phyloP scores from a whole-genome alignment of 768 basidiomycete species.

The Leucosporidium scottii region DNA sequence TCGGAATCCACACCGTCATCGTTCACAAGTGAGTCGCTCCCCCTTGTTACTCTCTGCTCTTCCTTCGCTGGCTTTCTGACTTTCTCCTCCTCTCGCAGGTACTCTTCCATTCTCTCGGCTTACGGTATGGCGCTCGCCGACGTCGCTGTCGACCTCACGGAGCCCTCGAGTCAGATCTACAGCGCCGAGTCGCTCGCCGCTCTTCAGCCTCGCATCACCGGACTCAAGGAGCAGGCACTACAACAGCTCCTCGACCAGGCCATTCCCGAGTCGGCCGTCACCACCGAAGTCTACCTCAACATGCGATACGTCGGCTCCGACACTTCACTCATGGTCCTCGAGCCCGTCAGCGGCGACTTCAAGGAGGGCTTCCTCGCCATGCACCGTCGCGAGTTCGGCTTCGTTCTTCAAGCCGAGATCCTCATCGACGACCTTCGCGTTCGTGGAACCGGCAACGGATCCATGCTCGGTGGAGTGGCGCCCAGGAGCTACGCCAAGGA shows the following conservation, averaged over 20 bases:
- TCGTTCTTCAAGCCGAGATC: slow-evolving; percentile 67
- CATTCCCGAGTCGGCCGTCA: slow-evolving; percentile 64
- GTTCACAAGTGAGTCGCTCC: slow-evolving; percentile 50
- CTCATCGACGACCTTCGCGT: slow-evolving; percentile 86
- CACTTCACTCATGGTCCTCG: slow-evolving; percentile 79
- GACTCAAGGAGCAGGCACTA: slow-evolving; percentile 57
- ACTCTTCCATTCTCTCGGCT: slow-evolving; percentile 86
- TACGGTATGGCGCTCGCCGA: slow-evolving; percentile 52
- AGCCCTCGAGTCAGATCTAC: slow-evolving; percentile 65
- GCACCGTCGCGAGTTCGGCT: slow-evolving; percentile 75
- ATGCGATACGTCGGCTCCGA: slow-evolving; percentile 75
- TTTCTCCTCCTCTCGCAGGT: slow-evolving; percentile 46
- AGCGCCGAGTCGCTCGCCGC: slow-evolving; percentile 55
- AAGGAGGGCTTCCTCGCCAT: slow-evolving; percentile 68
- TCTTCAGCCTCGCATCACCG: slow-evolving; percentile 62
- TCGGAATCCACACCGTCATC: slow-evolving; percentile 80
- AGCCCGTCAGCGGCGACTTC: slow-evolving; percentile 51
- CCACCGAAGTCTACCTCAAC: slow-evolving; percentile 57
- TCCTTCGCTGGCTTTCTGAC: background rate
- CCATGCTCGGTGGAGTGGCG: slow-evolving; percentile 10
- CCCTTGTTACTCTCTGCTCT: background rate
- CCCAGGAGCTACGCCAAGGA: slow-evolving; percentile 11
- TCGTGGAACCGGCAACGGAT: slow-evolving; percentile 65
- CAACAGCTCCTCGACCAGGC: slow-evolving; percentile 70
- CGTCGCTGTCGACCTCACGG: slow-evolving; percentile 43